These are phyloP conservation scores for Excoecaria cochinchinensis DNA, from an alignment of 345 rosid species.

Conservation along the genomic window DNA sequence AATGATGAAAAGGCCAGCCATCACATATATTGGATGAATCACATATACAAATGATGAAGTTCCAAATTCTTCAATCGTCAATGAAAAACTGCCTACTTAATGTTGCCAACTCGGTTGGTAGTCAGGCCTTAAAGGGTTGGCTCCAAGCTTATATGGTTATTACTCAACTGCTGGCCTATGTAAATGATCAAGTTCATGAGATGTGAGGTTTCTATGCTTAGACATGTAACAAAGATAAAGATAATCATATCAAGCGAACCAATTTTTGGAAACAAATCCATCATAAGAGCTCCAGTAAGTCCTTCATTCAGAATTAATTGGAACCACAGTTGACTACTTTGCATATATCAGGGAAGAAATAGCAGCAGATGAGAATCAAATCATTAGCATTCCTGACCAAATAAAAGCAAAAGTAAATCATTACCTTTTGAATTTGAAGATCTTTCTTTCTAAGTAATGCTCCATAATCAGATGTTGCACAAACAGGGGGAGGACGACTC, in stretches of 20 bases:
- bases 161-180: neutral
- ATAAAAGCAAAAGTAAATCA: neutral
- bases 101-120: neutral
- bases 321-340: neutral
- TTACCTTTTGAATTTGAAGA: slow-evolving; percentile 88
- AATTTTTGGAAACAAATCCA: neutral
- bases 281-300: neutral
- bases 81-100: neutral
- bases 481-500: slow-evolving; percentile 60
- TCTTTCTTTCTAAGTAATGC: slow-evolving; percentile 77
- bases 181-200: neutral
- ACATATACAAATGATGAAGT: neutral
- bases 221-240: neutral
- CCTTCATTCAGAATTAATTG: neutral
- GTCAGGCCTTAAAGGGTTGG: neutral
- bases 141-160: neutral
- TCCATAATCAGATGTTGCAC: slow-evolving; percentile 58
- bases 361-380: neutral
- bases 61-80: neutral
- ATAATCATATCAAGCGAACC: neutral
- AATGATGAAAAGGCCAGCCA: neutral
- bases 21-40: neutral
- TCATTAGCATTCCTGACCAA: neutral
- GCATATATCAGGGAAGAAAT: neutral
- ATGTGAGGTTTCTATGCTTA: neutral